Conservation (phyloP, 2,329 filamentous ascomycete species). For the Cladophialophora yegresii region DNA sequence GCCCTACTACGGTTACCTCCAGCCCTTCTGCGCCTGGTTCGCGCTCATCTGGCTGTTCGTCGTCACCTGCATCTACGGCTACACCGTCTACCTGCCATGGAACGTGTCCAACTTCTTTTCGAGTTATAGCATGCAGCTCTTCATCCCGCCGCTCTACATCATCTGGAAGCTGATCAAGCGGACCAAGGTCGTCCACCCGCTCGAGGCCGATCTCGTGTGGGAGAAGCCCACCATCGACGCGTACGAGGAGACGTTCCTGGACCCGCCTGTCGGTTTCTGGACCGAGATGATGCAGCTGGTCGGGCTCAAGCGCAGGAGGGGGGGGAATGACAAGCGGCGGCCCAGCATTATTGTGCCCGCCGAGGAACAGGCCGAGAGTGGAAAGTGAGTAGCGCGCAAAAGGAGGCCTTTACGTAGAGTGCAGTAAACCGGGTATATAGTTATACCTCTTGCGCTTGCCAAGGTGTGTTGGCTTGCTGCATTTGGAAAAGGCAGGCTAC, state of each 20-base stretch:
- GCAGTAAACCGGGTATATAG: background rate
- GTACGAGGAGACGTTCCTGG: slow-evolving; percentile 58
- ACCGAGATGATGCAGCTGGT: slow-evolving; percentile 34
- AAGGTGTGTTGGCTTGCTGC: background rate
- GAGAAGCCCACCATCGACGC: slow-evolving; percentile 61
- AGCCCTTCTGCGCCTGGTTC: slow-evolving; percentile 57
- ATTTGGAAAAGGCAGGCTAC: background rate
- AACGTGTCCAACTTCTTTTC: slow-evolving; percentile 67
- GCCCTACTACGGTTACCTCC: slow-evolving; percentile 61
- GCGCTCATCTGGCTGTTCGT: slow-evolving; percentile 56
- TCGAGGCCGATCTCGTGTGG: slow-evolving; percentile 59
- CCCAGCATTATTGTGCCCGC: background rate
- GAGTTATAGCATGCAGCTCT: slow-evolving; percentile 28
- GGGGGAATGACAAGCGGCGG: slow-evolving; percentile 12
- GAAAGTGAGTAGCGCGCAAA: background rate
- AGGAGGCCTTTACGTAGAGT: background rate
- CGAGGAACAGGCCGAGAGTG: background rate
- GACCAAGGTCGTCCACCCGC: slow-evolving; percentile 16
- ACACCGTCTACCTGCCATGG: slow-evolving; percentile 72
- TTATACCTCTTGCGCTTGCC: background rate
- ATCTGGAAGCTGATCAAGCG: slow-evolving; percentile 39
- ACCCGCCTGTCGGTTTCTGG: slow-evolving; percentile 46
- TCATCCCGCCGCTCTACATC: slow-evolving; percentile 24
- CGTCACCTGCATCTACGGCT: slow-evolving; percentile 71
- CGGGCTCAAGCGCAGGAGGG: slow-evolving; percentile 26